Conservation (phyloP, 2,329 filamentous ascomycete species). For the Raffaelea ambrosiae region DNA sequence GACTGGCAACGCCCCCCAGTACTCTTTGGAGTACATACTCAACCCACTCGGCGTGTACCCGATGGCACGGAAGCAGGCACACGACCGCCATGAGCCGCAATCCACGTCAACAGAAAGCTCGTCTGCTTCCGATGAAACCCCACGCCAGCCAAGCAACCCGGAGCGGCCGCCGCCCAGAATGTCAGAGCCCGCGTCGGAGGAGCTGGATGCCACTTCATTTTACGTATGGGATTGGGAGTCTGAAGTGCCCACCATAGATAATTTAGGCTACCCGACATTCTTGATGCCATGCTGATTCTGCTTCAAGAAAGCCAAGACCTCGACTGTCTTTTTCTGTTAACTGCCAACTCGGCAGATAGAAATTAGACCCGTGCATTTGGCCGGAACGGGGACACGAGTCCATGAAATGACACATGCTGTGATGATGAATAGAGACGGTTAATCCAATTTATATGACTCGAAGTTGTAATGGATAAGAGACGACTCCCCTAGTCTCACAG, state of each 20-base stretch:
- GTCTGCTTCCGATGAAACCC: conserved; percentile 4
- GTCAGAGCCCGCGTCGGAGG: not conserved
- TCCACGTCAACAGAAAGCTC: not conserved
- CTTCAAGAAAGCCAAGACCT: too few species aligned
- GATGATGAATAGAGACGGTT: too few species aligned
- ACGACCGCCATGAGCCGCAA: too few species aligned
- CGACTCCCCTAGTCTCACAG: too few species aligned
- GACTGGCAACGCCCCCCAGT: conserved; percentile 1
- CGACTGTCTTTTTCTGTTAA: too few species aligned
- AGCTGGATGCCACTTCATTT: not conserved
- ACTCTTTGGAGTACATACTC: conserved; percentile 10
- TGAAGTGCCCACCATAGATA: conserved; percentile 6
- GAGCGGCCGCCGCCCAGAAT: not conserved
- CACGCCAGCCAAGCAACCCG: not conserved
- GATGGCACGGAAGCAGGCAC: conserved; percentile 8
- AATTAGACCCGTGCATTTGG: too few species aligned
- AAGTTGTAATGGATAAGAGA: too few species aligned
- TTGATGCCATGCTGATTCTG: too few species aligned
- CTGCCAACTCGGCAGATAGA: too few species aligned
- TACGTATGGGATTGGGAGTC: conserved; percentile 9
- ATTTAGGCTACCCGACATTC: conserved; percentile 9
- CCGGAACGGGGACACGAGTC: too few species aligned
- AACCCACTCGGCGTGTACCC: conserved; percentile 11
- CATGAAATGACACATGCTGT: too few species aligned
- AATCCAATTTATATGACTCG: too few species aligned